Percentiles rank a stretch among this genome's conserved stretches.
These are phyloP conservation scores for Komagataella phaffii DNA, from an alignment of 805 yeast species.

Conservation along the genomic window DNA sequence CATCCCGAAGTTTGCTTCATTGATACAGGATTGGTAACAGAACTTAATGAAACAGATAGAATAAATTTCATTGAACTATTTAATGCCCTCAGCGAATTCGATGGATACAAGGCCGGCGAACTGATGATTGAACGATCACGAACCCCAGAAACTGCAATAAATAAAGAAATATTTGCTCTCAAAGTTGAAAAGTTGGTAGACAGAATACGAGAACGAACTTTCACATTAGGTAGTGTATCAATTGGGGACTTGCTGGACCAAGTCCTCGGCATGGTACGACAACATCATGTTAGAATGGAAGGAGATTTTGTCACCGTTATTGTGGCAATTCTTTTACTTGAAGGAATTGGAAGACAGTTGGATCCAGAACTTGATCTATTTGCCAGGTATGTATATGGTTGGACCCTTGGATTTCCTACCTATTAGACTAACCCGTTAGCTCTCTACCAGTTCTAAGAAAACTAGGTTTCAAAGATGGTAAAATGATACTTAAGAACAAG, in stretches of 20 bases:
- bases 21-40: conserved; percentile 91
- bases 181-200: conserved; percentile 78
- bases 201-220: conserved; percentile 74
- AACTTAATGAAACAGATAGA: conserved; percentile 63
- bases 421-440: conserved; percentile 23
- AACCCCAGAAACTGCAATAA: conserved; percentile 85
- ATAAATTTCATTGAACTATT: conserved; percentile 82
- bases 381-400: conserved; percentile 77
- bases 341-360: conserved; percentile 90
- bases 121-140: conserved; percentile 90
- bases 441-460: conserved; percentile 78
- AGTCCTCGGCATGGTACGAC: conserved; percentile 81
- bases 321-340: conserved; percentile 82
- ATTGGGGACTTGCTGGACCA: conserved; percentile 84
- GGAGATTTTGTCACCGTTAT: conserved; percentile 92
- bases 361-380: conserved; percentile 90
- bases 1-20: conserved; percentile 81
- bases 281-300: conserved; percentile 95
- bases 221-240: conserved; percentile 82
- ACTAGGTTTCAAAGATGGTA: conserved; percentile 60
- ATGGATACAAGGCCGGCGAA: conserved; percentile 91
- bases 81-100: conserved; percentile 79
- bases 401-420: conserved; percentile 23
- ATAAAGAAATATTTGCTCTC: conserved; percentile 74
- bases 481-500: conserved; percentile 37